phyloP scores from a whole-genome alignment of 2,329 filamentous ascomycete genomes.

The Aspergillus oerlinghausenensis region DNA sequence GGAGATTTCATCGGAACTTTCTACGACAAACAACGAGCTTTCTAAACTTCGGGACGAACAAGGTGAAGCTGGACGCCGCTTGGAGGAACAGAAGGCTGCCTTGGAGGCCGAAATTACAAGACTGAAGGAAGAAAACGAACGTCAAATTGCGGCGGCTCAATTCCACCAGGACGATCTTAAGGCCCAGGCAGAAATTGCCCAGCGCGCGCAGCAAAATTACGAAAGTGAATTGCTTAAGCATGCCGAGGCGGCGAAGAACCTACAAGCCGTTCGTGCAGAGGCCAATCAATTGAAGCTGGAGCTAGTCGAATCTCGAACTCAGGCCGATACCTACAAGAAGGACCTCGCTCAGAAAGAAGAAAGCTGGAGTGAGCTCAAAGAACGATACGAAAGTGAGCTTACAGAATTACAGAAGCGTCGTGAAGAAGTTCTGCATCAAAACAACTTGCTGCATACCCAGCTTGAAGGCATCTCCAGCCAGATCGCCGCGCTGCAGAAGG shows the following conservation, averaged over 20 bases:
- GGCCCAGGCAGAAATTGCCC: constrained; percentile 87
- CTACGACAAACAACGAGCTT: constrained; percentile 75
- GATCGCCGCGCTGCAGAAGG: constrained; percentile 74
- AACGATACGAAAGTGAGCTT: constrained; percentile 79
- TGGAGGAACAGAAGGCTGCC: constrained; percentile 76
- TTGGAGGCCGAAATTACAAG: constrained; percentile 75
- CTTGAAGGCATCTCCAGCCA: constrained; percentile 78
- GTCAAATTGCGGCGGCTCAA: constrained; percentile 71
- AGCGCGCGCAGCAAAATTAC: constrained; percentile 90
- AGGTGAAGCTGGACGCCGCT: constrained; percentile 64
- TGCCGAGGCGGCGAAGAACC: constrained; percentile 82
- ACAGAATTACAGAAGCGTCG: constrained; percentile 71
- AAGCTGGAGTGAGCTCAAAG: constrained; percentile 80
- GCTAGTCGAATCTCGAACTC: constrained; percentile 67
- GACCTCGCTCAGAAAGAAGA: constrained; percentile 74
- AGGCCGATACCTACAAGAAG: constrained; percentile 80
- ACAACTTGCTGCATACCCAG: constrained; percentile 83
- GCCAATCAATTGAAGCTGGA: constrained; percentile 78
- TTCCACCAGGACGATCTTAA: constrained; percentile 89
- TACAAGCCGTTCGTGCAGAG: constrained; percentile 74
- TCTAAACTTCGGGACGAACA: constrained; percentile 75
- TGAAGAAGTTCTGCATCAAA: constrained; percentile 82
- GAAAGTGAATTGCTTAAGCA: constrained; percentile 93
- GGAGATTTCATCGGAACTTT: constrained; percentile 77
- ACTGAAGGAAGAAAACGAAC: constrained; percentile 77